Conservation (phyloP, 1,139 yeast genomes). For the Yamadazyma dushanensis region DNA sequence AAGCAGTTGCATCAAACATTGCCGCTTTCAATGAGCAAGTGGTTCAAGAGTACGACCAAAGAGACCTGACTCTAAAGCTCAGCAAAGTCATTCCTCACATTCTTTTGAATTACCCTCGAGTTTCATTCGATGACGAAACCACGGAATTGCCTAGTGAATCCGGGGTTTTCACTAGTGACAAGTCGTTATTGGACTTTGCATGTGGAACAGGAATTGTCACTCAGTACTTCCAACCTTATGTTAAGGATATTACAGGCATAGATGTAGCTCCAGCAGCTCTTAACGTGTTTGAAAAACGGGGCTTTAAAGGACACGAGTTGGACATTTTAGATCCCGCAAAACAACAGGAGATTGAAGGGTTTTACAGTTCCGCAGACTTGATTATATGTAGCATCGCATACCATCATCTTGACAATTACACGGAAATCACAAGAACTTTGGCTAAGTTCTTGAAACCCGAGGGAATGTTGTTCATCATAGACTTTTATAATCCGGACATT, state of each 20-base stretch:
- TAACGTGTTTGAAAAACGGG: conserved; percentile 21
- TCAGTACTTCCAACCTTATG: conserved; percentile 28
- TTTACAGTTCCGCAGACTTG: conserved; percentile 25
- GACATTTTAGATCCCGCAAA: conserved; percentile 31
- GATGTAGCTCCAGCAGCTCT: conserved; percentile 37
- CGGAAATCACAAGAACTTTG: conserved; percentile 30
- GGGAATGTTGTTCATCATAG: conserved; percentile 37
- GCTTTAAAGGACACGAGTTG: conserved; percentile 7
- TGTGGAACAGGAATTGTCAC: conserved; percentile 46
- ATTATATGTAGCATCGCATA: conserved; percentile 39
- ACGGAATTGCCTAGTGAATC: conserved; percentile 15
- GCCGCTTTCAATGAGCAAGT: too few relatives aligned
- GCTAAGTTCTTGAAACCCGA: conserved; percentile 32
- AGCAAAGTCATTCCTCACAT: conserved; percentile 5
- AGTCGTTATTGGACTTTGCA: conserved; percentile 40
- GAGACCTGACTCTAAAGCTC: conserved; percentile 4
- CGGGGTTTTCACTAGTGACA: conserved; percentile 26
- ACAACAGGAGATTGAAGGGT: conserved; percentile 15
- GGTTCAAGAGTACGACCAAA: conserved; percentile 6
- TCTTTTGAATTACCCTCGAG: conserved; percentile 7
- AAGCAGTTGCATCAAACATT: conserved; percentile 27
- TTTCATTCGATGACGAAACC: neutral
- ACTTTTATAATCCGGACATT: conserved; percentile 24
- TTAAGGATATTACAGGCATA: conserved; percentile 30
- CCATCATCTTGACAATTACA: conserved; percentile 40